Conservation (phyloP, 768 basidiomycete genomes). For the Mycena belliarum region DNA sequence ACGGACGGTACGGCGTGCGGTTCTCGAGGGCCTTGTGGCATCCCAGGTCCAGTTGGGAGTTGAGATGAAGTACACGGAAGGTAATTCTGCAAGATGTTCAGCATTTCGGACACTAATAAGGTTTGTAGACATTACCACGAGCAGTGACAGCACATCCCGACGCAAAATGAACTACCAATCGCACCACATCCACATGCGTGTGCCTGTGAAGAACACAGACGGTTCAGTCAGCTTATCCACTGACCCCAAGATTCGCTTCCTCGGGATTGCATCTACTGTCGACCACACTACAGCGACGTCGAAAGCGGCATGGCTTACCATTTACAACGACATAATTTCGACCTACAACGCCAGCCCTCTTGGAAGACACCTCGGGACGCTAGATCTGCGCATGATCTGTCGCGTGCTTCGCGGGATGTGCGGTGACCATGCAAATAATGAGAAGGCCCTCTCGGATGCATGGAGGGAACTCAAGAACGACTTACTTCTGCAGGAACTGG, state of each 20-base stretch:
- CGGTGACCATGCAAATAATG: conserved; percentile 11
- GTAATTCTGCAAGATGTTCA: not conserved
- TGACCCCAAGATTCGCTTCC: not conserved
- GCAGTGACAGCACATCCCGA: conserved; percentile 18
- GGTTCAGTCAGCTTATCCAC: not conserved
- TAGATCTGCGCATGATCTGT: conserved; percentile 2
- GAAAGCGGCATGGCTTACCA: conserved; percentile 1
- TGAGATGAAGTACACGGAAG: conserved; percentile 7
- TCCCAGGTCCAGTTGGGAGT: conserved; percentile 3
- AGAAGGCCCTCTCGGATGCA: not conserved
- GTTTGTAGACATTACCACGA: conserved; percentile 12
- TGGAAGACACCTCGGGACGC: not conserved
- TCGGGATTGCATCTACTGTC: conserved; percentile 1
- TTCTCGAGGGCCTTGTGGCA: conserved; percentile 13
- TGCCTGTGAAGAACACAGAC: not conserved
- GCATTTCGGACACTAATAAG: not conserved
- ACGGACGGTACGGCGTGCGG: conserved; percentile 1
- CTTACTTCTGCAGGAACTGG: conserved; percentile 5
- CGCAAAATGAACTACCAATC: conserved; percentile 11
- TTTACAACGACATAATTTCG: not conserved
- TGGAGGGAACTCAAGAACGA: conserved; percentile 2
- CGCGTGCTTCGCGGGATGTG: conserved; percentile 13
- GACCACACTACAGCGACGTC: conserved; percentile 9
- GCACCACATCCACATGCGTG: conserved; percentile 6
- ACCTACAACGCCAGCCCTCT: conserved; percentile 6